phyloP scores from a whole-genome alignment of 257 asterid genomes.

The Galeopsis tetrahit region DNA sequence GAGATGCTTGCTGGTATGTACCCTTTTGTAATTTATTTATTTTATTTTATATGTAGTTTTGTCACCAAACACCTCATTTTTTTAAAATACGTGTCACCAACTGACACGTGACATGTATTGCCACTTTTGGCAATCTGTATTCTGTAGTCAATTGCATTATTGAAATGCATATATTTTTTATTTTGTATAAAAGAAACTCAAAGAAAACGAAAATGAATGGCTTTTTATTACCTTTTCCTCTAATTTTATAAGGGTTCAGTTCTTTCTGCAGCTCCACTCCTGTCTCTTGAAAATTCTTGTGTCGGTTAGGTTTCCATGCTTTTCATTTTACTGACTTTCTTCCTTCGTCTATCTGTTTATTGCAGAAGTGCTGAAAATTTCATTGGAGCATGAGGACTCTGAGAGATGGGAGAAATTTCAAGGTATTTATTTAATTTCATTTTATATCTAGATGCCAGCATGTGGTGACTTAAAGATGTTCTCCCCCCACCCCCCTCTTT shows the following conservation, averaged over 20 bases:
- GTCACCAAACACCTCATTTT: neutral
- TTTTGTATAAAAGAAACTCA: neutral
- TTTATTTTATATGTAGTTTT: constrained; percentile 14
- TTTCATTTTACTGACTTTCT: constrained; percentile 16
- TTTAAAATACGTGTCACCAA: constrained; percentile 26
- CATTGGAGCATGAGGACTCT: constrained; percentile 62
- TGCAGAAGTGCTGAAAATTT: constrained; percentile 79
- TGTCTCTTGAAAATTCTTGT: constrained; percentile 24
- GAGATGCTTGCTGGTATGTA: constrained; percentile 78
- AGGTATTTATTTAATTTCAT: constrained; percentile 51
- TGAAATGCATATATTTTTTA: constrained; percentile 1
- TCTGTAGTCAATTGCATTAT: constrained; percentile 10
- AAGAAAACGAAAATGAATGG: neutral
- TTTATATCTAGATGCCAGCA: constrained; percentile 7
- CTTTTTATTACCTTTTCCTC: neutral
- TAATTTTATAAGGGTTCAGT: constrained; percentile 5
- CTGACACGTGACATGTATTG: constrained; percentile 9
- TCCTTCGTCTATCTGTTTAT: constrained; percentile 28
- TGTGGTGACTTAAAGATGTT: constrained; percentile 21
- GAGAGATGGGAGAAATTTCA: constrained; percentile 60
- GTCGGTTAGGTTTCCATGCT: neutral
- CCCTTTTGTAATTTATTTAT: neutral
- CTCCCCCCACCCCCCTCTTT: neutral
- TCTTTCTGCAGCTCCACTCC: neutral
- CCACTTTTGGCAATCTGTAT: constrained; percentile 8